These are phyloP conservation scores for Neofusicoccum laricinum DNA, from an alignment of 2,329 filamentous ascomycete species.

Conservation along the genomic window DNA sequence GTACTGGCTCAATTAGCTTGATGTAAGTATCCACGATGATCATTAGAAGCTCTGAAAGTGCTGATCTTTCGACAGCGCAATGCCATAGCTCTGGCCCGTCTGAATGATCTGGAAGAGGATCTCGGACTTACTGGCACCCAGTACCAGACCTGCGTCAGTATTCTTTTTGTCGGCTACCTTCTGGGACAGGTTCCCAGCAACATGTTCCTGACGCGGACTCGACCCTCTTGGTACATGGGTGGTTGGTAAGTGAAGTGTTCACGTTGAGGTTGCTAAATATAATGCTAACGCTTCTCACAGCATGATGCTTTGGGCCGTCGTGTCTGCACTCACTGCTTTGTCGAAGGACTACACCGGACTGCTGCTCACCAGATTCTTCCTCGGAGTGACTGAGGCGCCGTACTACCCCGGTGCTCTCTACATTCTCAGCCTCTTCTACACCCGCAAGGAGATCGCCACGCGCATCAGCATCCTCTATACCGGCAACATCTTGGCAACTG, in stretches of 20 bases:
- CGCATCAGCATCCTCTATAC: slow-evolving; percentile 53
- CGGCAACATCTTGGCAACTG: slow-evolving; percentile 48
- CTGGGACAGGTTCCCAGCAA: slow-evolving; percentile 19
- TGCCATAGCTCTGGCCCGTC: slow-evolving; percentile 26
- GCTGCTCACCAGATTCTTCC: slow-evolving; percentile 27
- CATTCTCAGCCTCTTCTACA: slow-evolving; percentile 54
- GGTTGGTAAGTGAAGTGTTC: neutral
- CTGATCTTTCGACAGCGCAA: slow-evolving; percentile 18
- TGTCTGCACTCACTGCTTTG: slow-evolving; percentile 51
- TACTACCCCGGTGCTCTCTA: slow-evolving; percentile 43
- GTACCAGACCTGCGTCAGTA: slow-evolving; percentile 31
- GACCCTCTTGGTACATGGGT: slow-evolving; percentile 18
- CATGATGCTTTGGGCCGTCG: slow-evolving; percentile 50
- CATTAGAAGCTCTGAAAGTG: neutral
- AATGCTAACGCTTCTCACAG: slow-evolving; percentile 31
- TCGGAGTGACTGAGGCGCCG: slow-evolving; percentile 7
- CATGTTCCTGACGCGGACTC: slow-evolving; percentile 11
- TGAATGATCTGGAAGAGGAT: slow-evolving; percentile 24
- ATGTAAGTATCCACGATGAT: slow-evolving; percentile 20
- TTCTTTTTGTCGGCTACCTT: slow-evolving; percentile 23
- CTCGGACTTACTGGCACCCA: slow-evolving; percentile 30
- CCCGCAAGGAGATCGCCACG: slow-evolving; percentile 49
- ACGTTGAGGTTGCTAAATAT: too few species aligned
- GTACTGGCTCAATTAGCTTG: slow-evolving; percentile 21
- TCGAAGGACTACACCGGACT: slow-evolving; percentile 46